These are phyloP conservation scores for Metschnikowia proteae DNA, from an alignment of 805 yeast genomes.

Conservation along the genomic window DNA sequence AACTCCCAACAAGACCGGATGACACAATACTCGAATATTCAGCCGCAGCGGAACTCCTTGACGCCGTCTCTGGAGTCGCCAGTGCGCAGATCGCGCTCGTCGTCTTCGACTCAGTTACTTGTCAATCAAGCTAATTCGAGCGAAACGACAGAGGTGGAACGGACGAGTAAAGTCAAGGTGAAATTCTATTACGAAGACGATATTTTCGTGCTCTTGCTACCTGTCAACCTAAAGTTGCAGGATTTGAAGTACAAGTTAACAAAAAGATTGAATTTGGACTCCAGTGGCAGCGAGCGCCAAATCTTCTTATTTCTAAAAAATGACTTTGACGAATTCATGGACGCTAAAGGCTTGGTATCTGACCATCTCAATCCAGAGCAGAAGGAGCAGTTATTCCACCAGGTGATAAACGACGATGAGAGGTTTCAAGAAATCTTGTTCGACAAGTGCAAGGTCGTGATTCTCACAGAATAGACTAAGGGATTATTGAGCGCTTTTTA, in stretches of 20 bases:
- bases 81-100: slow-evolving; percentile 20
- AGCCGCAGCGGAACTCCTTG: slow-evolving; percentile 22
- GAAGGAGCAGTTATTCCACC: slow-evolving; percentile 25
- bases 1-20: slow-evolving; percentile 49
- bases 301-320: slow-evolving; percentile 38
- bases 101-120: slow-evolving; percentile 21
- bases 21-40: slow-evolving; percentile 47
- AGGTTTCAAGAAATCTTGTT: slow-evolving; percentile 37
- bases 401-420: slow-evolving; percentile 38
- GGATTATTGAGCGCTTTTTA: not conserved
- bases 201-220: slow-evolving; percentile 66
- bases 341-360: slow-evolving; percentile 26
- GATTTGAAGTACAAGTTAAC: slow-evolving; percentile 51
- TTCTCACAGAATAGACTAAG: slow-evolving; percentile 17
- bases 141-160: slow-evolving; percentile 8
- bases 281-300: slow-evolving; percentile 17
- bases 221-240: slow-evolving; percentile 42
- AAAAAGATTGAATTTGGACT: slow-evolving; percentile 45
- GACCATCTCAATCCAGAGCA: slow-evolving; percentile 28
- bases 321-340: slow-evolving; percentile 39
- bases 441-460: slow-evolving; percentile 43
- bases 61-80: slow-evolving; percentile 26
- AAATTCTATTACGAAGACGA: slow-evolving; percentile 79
- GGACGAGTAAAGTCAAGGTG: slow-evolving; percentile 48
- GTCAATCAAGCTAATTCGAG: slow-evolving; percentile 2